Base-by-base conservation (phyloP, 768 basidiomycete species). In the Suillus cothurnatus region DNA sequence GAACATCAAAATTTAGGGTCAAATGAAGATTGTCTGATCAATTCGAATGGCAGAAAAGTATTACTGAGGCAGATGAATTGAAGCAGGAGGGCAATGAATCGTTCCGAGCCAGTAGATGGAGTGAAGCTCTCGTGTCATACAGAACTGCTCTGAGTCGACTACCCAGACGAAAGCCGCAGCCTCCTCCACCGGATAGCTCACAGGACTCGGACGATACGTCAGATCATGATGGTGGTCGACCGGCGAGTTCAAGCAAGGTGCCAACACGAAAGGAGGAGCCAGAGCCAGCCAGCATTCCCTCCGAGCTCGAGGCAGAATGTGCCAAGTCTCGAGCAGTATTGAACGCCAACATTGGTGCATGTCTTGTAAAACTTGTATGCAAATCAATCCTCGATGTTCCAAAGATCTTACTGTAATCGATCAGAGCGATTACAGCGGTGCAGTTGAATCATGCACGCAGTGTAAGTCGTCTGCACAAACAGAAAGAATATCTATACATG, bases 291-390 rank as follows among this genome's bases (percentile, higher is more conserved):
- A 63, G 69, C 69, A 28, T 26, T 67, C 39, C 71, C 78, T 68
- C 73, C 17, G 77, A 75, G 38, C 65, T 84, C n/a, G 81, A 87
- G 43, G 49, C 69, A 43, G 80, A 86, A 61, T 85, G 81, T 67
- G 78, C 81, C 15, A 88, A 87, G 70, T 81, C 84, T 31, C 84
- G 93, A 61, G 88, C 94, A 36, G 81, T 93, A 19, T 74, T 96
- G 69, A 85, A 92, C 73, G 89, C 91, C n/a, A 98, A 98, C 73
- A 88, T 97, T 45, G 95, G 85, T 0, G 95, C 95, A 61, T 96
- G 94, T 70, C 81, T 88, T 73, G 82, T 92, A 6, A 93, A 93
- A 71, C 76, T 93, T 76, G 94, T 93, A 71, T 72, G 88, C 71
- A 26, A 41, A 61, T 36, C 36, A 50, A 64, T 63, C 63, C 28